A percentile compares a stretch with the other conserved stretches of the same genome.
These are phyloP conservation scores for Lycium ferocissimum DNA, from an alignment of 257 asterid genomes.

Conservation along the genomic window DNA sequence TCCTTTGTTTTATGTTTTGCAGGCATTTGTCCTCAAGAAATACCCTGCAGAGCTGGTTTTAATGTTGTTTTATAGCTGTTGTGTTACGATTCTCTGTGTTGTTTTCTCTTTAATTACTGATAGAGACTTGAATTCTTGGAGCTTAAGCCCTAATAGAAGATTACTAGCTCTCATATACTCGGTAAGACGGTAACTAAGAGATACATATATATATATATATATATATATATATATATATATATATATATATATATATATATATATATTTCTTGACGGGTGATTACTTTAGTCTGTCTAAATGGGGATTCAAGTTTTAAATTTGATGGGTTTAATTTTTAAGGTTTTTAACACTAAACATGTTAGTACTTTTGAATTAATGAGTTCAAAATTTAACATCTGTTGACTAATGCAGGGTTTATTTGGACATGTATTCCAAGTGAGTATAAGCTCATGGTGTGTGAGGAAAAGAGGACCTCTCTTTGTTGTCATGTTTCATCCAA, in stretches of 20 bases:
- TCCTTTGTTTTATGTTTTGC: constrained; percentile 24
- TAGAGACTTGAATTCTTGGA: constrained; percentile 57
- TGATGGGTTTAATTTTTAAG: not conserved
- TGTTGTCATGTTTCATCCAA: constrained; percentile 68
- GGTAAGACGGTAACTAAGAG: constrained; percentile 43
- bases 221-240: too few relatives aligned
- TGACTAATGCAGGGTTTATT: constrained; percentile 51
- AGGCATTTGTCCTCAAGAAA: constrained; percentile 68
- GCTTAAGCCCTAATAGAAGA: constrained; percentile 49
- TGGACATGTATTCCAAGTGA: constrained; percentile 67
- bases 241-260: not conserved
- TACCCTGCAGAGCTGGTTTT: constrained; percentile 63
- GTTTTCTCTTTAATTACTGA: constrained; percentile 48
- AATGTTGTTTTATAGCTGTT: constrained; percentile 71
- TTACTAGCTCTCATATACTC: constrained; percentile 62
- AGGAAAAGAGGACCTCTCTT: constrained; percentile 70
- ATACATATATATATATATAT: too few relatives aligned
- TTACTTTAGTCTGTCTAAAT: not conserved
- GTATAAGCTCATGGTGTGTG: constrained; percentile 65
- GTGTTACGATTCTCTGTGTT: constrained; percentile 56
- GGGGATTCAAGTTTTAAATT: not conserved
- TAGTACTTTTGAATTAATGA: not conserved
- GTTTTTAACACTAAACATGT: not conserved
- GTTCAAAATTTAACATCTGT: not conserved
- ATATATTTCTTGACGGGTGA: not conserved